Evolutionary conservation across 1,284 basidiomycete genomes (phyloP).

Genomic region (Microbotryum lychnidis-dioicae): DNA sequence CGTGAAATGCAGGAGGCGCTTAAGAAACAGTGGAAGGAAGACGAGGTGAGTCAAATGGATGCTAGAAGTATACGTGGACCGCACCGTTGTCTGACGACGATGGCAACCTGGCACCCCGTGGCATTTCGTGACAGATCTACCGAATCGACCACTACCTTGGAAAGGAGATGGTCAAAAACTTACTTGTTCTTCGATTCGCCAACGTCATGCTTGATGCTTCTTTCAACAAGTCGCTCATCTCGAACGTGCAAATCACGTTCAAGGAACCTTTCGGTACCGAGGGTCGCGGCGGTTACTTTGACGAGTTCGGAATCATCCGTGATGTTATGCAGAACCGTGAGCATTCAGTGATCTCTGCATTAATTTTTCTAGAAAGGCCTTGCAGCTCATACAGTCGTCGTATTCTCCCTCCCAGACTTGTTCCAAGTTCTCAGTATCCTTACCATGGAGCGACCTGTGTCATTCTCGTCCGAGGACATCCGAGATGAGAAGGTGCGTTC

Average conservation of each 20-base stretch:
- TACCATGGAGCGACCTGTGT: slow-evolving; percentile 95
- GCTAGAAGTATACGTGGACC: neutral
- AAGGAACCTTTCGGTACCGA: slow-evolving; percentile 97
- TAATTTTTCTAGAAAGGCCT: neutral
- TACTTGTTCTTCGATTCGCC: slow-evolving; percentile 86
- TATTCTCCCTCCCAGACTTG: slow-evolving; percentile 53
- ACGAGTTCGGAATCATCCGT: slow-evolving; percentile 95
- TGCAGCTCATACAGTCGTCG: neutral
- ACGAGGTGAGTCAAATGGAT: slow-evolving; percentile 49
- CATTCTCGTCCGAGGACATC: slow-evolving; percentile 89
- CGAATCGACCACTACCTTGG: slow-evolving; percentile 97
- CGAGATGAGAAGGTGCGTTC: slow-evolving; percentile 81
- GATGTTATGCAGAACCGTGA: slow-evolving; percentile 92
- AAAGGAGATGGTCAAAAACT: slow-evolving; percentile 98
- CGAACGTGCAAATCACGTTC: slow-evolving; percentile 95
- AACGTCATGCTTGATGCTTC: slow-evolving; percentile 76
- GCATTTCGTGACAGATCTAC: slow-evolving; percentile 53
- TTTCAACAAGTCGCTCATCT: slow-evolving; percentile 90
- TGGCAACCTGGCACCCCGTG: neutral
- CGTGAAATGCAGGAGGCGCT: slow-evolving; percentile 66
- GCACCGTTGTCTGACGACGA: neutral
- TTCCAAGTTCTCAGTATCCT: slow-evolving; percentile 84
- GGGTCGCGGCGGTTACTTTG: slow-evolving; percentile 94
- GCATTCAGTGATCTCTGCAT: slow-evolving; percentile 35
- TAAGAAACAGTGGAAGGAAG: slow-evolving; percentile 82